Conservation (phyloP, 306 rosid species). For the Quercus cerris region DNA sequence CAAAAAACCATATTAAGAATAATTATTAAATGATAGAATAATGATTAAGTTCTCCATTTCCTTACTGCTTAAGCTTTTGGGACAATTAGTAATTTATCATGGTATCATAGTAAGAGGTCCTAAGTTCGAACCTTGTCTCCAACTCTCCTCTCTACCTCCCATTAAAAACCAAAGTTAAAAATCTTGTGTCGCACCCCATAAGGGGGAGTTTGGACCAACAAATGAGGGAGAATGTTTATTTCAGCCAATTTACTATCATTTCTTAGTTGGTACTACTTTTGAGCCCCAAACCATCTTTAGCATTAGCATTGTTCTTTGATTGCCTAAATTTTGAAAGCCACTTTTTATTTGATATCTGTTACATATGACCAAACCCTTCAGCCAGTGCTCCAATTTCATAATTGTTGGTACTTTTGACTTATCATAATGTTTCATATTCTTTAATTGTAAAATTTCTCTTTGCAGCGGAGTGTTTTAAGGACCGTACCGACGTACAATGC, state of each 20-base stretch:
- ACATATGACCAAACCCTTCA: background rate
- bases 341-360: background rate
- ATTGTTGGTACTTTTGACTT: slow-evolving; percentile 12
- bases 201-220: no score
- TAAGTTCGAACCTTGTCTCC: no score
- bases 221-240: background rate
- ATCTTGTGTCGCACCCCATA: no score
- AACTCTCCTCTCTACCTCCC: no score
- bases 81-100: no score
- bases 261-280: background rate
- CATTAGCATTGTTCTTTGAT: background rate
- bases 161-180: no score
- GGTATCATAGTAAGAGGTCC: no score
- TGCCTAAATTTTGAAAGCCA: background rate
- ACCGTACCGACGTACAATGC: slow-evolving; percentile 97
- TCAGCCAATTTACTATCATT: background rate
- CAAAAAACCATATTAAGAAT: background rate
- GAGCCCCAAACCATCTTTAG: background rate
- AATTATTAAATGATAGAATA: no score
- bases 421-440: slow-evolving; percentile 13
- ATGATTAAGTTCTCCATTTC: no score
- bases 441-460: slow-evolving; percentile 28
- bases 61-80: no score
- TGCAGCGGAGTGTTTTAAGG: slow-evolving; percentile 93
- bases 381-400: background rate